Conservation (phyloP, 2,329 filamentous ascomycete genomes). For the Hypoxylon sp. region DNA sequence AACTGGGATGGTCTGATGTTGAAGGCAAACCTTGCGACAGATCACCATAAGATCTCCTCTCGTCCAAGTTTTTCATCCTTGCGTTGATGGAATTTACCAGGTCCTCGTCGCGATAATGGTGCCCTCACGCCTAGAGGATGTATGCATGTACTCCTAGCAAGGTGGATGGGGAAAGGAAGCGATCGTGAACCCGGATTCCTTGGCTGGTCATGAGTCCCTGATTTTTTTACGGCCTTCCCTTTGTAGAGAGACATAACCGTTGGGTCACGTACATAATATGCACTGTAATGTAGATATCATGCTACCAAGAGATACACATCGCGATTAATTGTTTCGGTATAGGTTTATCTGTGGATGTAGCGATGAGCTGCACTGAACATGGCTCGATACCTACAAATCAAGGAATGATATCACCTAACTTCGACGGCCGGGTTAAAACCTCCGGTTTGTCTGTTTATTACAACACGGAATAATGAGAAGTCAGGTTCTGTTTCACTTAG, state of each 20-base stretch:
- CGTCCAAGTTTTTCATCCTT: conserved; percentile 21
- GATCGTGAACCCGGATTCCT: conserved; percentile 17
- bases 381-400: background rate
- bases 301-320: background rate
- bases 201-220: background rate
- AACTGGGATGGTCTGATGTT: conserved; percentile 41
- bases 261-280: background rate
- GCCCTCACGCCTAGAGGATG: conserved; percentile 30
- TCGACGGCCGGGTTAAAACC: background rate
- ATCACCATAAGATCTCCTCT: conserved; percentile 41
- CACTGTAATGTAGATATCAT: background rate
- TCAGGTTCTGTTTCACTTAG: conserved; percentile 1
- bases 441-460: background rate
- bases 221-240: background rate
- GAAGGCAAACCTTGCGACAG: conserved; percentile 37
- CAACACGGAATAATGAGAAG: background rate
- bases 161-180: background rate
- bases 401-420: background rate
- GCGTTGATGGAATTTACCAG: conserved; percentile 10
- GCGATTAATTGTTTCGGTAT: background rate
- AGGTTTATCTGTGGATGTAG: background rate
- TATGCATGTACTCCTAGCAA: conserved; percentile 4
- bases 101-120: conserved; percentile 21
- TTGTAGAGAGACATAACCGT: background rate
- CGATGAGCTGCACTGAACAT: background rate